phyloP scores from a whole-genome alignment of 2,329 filamentous ascomycete species.

The Fusarium graminum region DNA sequence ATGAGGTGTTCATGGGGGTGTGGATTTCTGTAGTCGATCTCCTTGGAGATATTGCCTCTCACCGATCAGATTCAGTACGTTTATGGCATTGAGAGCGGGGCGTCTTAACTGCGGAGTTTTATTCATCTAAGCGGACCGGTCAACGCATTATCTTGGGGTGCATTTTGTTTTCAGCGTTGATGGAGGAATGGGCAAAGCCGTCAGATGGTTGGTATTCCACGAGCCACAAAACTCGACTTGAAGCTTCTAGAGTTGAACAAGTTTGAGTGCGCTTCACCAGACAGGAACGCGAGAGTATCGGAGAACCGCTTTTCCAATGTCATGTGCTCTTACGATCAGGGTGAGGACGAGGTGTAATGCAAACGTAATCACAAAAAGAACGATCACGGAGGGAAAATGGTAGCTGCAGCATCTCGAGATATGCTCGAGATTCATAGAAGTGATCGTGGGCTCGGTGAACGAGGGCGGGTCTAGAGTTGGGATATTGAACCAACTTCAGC shows the following conservation, averaged over 20 bases:
- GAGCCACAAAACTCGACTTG: conserved; percentile 1
- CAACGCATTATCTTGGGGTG: conserved; percentile 46
- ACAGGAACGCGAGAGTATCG: conserved; percentile 2
- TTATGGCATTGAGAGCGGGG: conserved; percentile 53
- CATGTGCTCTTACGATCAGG: background rate
- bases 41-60: conserved; percentile 41
- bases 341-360: background rate
- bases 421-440: background rate
- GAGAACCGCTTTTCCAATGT: conserved; percentile 5
- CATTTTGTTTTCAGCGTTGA: conserved; percentile 44
- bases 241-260: conserved; percentile 23
- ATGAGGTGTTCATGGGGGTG: conserved; percentile 21
- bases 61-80: conserved; percentile 46
- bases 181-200: conserved; percentile 17
- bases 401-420: conserved; percentile 1
- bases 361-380: background rate
- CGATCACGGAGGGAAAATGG: conserved; percentile 2
- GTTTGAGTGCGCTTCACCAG: conserved; percentile 1
- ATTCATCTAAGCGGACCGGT: conserved; percentile 41
- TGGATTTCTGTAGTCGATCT: conserved; percentile 30
- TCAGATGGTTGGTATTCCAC: conserved; percentile 10
- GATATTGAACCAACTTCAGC: conserved; percentile 1
- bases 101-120: conserved; percentile 51
- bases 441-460: conserved; percentile 2
- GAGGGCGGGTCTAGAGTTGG: background rate